Percentiles rank a stretch among this genome's conserved stretches.
phyloP scores from a whole-genome alignment of 768 basidiomycete genomes.

The Glaciozyma martinii region DNA sequence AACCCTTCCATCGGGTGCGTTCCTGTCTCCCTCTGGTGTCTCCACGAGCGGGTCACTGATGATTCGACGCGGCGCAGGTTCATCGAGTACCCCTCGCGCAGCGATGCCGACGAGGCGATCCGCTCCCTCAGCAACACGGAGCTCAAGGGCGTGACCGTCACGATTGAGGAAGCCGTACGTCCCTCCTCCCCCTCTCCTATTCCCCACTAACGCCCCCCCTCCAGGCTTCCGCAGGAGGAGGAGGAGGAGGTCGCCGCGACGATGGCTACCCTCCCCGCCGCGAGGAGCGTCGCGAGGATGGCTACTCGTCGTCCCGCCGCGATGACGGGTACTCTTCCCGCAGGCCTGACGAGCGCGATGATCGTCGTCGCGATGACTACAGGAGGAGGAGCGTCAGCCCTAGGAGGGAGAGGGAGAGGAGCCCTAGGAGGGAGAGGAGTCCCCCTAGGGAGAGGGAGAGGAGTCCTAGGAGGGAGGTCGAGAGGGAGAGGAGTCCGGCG shows the following conservation, averaged over 20 bases:
- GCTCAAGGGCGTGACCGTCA: slow-evolving; percentile 70
- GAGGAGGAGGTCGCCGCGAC: slow-evolving; percentile 37
- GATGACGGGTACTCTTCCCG: slow-evolving; percentile 50
- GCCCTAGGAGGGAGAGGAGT: no score
- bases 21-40: not conserved
- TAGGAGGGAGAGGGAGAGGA: no score
- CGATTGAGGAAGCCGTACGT: slow-evolving; percentile 46
- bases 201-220: slow-evolving; percentile 43
- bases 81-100: slow-evolving; percentile 77
- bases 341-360: slow-evolving; percentile 48
- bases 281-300: slow-evolving; percentile 52
- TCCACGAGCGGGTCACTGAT: slow-evolving; percentile 2
- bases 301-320: slow-evolving; percentile 47
- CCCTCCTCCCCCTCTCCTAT: slow-evolving; percentile 33
- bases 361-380: slow-evolving; percentile 53
- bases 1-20: slow-evolving; percentile 74
- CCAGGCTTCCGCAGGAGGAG: slow-evolving; percentile 8
- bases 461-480: no score
- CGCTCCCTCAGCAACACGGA: slow-evolving; percentile 77
- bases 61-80: slow-evolving; percentile 48
- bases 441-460: no score
- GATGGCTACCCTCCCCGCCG: slow-evolving; percentile 33
- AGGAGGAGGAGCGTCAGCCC: no score
- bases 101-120: slow-evolving; percentile 89
- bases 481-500: no score